A percentile compares a stretch with the other conserved stretches of the same genome.
These are phyloP conservation scores for Penicillium ochrochloron DNA, from an alignment of 495 filamentous ascomycete genomes.

Conservation along the genomic window DNA sequence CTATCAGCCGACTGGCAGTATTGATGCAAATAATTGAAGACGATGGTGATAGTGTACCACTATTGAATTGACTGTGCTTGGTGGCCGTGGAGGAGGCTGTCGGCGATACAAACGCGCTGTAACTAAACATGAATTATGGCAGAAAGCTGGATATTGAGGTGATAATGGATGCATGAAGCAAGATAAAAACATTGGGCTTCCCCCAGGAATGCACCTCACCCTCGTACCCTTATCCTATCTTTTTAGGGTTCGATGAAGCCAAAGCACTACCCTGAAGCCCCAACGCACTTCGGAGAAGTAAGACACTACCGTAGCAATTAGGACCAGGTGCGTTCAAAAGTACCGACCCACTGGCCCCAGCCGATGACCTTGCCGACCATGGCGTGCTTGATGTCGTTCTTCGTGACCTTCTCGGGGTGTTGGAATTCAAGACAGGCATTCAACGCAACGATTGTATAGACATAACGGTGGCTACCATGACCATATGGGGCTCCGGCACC, in stretches of 20 bases:
- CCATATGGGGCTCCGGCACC: constrained; percentile 49
- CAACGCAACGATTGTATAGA: constrained; percentile 54
- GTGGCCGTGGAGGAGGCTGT: background rate
- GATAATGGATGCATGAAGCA: background rate
- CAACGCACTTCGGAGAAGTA: background rate
- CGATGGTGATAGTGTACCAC: constrained; percentile 16
- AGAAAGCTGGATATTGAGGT: background rate
- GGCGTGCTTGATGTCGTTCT: constrained; percentile 46
- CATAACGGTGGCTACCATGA: constrained; percentile 55
- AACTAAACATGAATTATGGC: background rate
- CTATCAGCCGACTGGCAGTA: constrained; percentile 29
- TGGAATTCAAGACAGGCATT: constrained; percentile 42
- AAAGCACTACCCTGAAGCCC: background rate
- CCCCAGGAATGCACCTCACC: background rate
- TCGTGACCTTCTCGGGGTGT: constrained; percentile 37
- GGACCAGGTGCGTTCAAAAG: constrained; percentile 47
- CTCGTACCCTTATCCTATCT: background rate
- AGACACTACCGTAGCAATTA: constrained; percentile 2
- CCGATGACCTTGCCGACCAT: constrained; percentile 53
- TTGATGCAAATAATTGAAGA: constrained; percentile 36
- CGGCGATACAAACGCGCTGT: background rate
- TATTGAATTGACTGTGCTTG: background rate
- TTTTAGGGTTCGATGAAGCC: background rate
- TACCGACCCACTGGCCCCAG: constrained; percentile 57
- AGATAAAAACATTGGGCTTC: background rate